Percentiles rank a stretch among this genome's conserved stretches.
Conservation (phyloP, 2,329 filamentous ascomycete genomes). For the Fusarium penzigii region DNA sequence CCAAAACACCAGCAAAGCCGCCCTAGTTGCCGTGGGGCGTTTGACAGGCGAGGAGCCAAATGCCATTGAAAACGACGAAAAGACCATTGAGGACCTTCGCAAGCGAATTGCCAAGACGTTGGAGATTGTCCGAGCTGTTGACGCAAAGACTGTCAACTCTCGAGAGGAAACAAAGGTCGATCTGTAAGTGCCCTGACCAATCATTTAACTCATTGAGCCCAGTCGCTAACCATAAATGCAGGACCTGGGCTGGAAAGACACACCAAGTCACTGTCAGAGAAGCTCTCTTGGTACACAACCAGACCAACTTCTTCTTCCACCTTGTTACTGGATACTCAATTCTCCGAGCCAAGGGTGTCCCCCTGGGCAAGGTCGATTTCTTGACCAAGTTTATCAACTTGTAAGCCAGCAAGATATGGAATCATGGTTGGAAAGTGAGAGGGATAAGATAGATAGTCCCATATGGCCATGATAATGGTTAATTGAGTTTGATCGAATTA, state of each 20-base stretch:
- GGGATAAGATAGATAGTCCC: neutral
- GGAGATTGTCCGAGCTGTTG: constrained; percentile 9
- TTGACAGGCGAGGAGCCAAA: constrained; percentile 18
- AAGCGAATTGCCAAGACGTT: constrained; percentile 17
- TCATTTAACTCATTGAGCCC: no score
- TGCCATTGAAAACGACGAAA: constrained; percentile 11
- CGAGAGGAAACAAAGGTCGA: constrained; percentile 13
- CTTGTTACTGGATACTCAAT: constrained; percentile 20
- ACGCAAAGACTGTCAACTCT: constrained; percentile 11
- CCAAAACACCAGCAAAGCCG: constrained; percentile 16
- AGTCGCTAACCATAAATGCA: neutral
- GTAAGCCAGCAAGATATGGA: neutral
- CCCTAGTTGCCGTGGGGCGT: constrained; percentile 11
- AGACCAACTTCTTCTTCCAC: constrained; percentile 22
- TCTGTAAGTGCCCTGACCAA: constrained; percentile 2
- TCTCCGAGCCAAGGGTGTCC: constrained; percentile 19
- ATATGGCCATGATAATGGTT: neutral
- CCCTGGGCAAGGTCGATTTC: constrained; percentile 18
- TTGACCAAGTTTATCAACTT: constrained; percentile 12
- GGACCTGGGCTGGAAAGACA: constrained; percentile 10
- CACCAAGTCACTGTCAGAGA: constrained; percentile 12
- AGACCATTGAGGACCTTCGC: constrained; percentile 15
- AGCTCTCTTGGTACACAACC: constrained; percentile 13
- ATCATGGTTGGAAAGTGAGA: no score
- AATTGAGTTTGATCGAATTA: no score